Base-by-base conservation (phyloP, 345 rosid genomes). In the Excoecaria cochinchinensis region DNA sequence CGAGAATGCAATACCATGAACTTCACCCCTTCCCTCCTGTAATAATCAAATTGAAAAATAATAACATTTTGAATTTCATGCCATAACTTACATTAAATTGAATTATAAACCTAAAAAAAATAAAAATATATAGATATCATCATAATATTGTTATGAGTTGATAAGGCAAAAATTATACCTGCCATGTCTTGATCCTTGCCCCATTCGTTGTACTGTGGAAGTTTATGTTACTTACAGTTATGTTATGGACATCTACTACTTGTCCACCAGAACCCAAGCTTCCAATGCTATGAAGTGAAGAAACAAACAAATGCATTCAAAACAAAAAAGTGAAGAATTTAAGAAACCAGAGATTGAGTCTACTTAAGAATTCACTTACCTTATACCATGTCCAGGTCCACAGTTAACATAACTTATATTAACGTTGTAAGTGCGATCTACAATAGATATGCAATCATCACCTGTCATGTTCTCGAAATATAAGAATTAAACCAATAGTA, bases 311-410 rank as follows among this genome's bases (percentile, higher is more conserved):
- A 31, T 31, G 31, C 31, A 31, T 31, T 31, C 31, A 31, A 31
- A 2, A 31, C 1, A 31, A 31, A 31, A 31, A 31, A 2, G 2
- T 31, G 31, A 31, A 31, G 31, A 31, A 31, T 31, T 31, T 31
- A 31, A 31, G 31, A 25, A 5, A 61, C 62, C 13, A 58, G 24
- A 62, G 36, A 36, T 15, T 9, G 2, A 53, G 58, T 58, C 2
- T 31, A 31, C 31, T 31, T 31, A 31, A 31, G 31, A 31, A 31
- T 31, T 31, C 31, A 31, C 31, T 79, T 44, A 82, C 87, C 89
- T 84, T 61, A 86, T 82, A 15, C 87, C 87, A 64, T 84, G 87
- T 17, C 89, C 87, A 55, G 87, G 87, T 66, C 89, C 87, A 69
- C 89, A 82, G 36, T 17, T 19, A 15, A 82, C 72, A 51, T 69